These are phyloP conservation scores for Plasmopara viticola DNA, from an alignment of 352 stramenopile species.

Conservation along the genomic window DNA sequence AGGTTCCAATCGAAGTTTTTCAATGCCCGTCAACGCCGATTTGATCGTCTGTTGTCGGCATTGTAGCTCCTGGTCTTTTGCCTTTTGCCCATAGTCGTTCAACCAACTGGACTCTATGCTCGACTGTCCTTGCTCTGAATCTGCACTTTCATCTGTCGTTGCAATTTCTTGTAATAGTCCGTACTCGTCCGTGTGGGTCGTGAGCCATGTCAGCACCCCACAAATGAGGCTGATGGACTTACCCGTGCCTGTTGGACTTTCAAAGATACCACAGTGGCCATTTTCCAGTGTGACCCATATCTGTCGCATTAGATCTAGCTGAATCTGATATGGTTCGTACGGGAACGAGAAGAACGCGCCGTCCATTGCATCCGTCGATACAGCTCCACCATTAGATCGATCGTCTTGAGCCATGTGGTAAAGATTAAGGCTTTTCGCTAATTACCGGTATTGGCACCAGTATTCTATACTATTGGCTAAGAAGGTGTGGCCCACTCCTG, in stretches of 20 bases:
- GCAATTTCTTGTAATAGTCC: constrained; percentile 38
- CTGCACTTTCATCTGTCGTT: not conserved
- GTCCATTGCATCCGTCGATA: constrained; percentile 22
- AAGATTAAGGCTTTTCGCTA: no score
- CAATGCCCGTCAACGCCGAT: constrained; percentile 46
- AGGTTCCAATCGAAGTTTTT: constrained; percentile 43
- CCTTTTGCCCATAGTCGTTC: constrained; percentile 46
- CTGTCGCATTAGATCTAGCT: constrained; percentile 84
- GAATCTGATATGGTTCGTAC: constrained; percentile 87
- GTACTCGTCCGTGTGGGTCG: constrained; percentile 64
- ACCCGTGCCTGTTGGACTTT: constrained; percentile 89
- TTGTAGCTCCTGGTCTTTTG: constrained; percentile 32
- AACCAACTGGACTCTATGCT: constrained; percentile 51
- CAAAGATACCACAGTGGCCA: constrained; percentile 86
- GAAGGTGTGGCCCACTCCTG: no score
- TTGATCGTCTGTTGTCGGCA: constrained; percentile 41
- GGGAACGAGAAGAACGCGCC: constrained; percentile 82
- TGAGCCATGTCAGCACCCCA: constrained; percentile 79
- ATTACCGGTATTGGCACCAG: no score
- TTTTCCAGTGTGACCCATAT: constrained; percentile 78
- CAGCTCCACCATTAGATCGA: not conserved
- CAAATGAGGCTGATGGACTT: constrained; percentile 92
- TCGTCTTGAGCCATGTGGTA: no score
- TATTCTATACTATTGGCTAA: no score
- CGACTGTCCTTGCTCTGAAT: constrained; percentile 9